Evolutionary conservation across 495 filamentous ascomycete genomes (phyloP).

Genomic region (Neurospora intermedia): DNA sequence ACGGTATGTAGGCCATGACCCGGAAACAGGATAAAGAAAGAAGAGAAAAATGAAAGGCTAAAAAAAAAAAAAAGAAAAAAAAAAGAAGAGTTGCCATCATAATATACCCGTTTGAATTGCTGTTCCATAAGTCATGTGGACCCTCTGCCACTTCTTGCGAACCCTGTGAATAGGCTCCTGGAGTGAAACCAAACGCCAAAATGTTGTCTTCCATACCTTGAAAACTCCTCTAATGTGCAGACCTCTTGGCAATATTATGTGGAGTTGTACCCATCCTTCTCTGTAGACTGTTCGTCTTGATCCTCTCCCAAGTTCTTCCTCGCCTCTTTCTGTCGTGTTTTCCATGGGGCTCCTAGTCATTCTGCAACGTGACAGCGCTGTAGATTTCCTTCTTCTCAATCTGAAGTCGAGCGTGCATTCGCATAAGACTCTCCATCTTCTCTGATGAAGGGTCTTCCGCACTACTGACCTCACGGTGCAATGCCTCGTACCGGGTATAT

Average conservation of each 20-base stretch:
- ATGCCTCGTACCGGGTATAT: conserved; percentile 51
- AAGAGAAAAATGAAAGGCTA: neutral
- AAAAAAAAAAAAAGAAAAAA: neutral
- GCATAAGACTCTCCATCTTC: conserved; percentile 46
- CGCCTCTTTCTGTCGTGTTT: neutral
- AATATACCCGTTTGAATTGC: neutral
- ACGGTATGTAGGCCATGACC: neutral
- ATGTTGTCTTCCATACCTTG: neutral
- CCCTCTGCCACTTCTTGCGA: neutral
- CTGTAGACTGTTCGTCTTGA: neutral
- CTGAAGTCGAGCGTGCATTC: conserved; percentile 50
- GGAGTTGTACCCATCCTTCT: neutral
- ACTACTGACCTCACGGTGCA: conserved; percentile 48
- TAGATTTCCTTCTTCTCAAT: conserved; percentile 60
- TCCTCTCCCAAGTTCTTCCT: neutral
- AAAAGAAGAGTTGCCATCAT: neutral
- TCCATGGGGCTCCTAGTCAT: neutral
- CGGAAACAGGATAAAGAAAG: neutral
- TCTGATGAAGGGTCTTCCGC: conserved; percentile 41
- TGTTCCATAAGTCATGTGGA: neutral
- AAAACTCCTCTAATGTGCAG: neutral
- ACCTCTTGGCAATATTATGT: neutral
- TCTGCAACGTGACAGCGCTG: conserved; percentile 15
- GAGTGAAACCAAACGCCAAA: neutral
- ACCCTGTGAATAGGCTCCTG: neutral